phyloP scores from a whole-genome alignment of 768 basidiomycete species.

The Collybia sordida region DNA sequence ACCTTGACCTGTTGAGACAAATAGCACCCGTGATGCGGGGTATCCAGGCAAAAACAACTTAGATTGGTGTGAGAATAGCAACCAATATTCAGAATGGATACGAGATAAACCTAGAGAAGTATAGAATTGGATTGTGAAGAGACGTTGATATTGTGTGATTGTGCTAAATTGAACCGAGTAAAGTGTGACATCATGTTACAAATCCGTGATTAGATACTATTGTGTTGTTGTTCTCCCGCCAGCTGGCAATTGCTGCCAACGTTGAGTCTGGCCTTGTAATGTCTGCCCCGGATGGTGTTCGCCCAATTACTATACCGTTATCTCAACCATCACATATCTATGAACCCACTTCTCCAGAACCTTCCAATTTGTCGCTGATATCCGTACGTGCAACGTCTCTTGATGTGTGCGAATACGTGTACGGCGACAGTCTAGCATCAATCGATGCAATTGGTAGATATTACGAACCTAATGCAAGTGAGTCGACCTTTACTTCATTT shows the following conservation, averaged over 20 bases:
- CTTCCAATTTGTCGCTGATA: constrained; percentile 34
- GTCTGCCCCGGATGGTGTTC: background rate
- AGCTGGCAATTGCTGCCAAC: background rate
- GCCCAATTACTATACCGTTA: background rate
- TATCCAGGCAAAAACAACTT: too few relatives aligned
- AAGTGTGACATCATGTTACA: background rate
- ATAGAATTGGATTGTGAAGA: too few relatives aligned
- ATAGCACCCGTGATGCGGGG: too few relatives aligned
- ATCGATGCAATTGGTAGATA: constrained; percentile 56
- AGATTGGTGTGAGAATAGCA: too few relatives aligned
- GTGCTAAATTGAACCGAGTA: background rate
- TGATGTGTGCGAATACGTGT: constrained; percentile 71
- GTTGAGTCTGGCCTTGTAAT: background rate
- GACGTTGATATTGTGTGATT: too few relatives aligned
- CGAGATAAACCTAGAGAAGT: too few relatives aligned
- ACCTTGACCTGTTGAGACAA: too few relatives aligned
- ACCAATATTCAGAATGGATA: too few relatives aligned
- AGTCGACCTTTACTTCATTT: constrained; percentile 24
- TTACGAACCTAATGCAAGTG: constrained; percentile 73
- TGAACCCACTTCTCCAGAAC: constrained; percentile 4
- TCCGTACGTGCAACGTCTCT: constrained; percentile 57
- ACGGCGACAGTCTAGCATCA: constrained; percentile 54
- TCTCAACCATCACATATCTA: constrained; percentile 3
- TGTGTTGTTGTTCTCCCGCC: background rate
- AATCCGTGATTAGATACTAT: background rate